phyloP scores from a whole-genome alignment of 768 basidiomycete species.

The Rhodocollybia butyracea region DNA sequence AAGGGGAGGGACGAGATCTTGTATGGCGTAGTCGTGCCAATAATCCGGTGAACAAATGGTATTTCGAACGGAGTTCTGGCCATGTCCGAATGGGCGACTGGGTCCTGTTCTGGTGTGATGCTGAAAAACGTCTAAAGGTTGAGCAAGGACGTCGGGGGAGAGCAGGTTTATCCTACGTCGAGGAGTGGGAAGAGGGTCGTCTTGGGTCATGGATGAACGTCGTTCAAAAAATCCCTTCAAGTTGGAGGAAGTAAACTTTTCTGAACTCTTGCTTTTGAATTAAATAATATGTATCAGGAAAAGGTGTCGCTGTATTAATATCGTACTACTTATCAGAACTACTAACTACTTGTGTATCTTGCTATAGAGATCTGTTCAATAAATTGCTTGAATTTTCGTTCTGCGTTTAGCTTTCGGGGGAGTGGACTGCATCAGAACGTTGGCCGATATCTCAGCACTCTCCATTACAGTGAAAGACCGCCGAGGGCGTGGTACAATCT shows the following conservation, averaged over 20 bases:
- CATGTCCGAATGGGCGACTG: conserved; percentile 84
- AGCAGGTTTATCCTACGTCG: conserved; percentile 67
- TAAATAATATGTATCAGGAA: background rate
- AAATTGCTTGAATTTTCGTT: conserved; percentile 6
- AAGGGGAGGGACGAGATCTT: conserved; percentile 88
- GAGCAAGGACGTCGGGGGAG: conserved; percentile 64
- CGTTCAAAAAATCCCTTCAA: conserved; percentile 70
- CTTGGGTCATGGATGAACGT: conserved; percentile 66
- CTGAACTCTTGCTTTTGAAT: background rate
- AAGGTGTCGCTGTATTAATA: conserved; percentile 4
- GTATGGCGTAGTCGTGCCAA: conserved; percentile 93
- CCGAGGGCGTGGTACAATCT: conserved; percentile 14
- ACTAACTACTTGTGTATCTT: background rate
- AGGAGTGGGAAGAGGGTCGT: conserved; percentile 73
- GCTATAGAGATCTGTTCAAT: background rate
- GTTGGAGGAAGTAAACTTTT: conserved; percentile 54
- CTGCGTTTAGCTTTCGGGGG: conserved; percentile 13
- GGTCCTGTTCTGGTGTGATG: conserved; percentile 99
- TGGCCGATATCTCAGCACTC: conserved; percentile 23
- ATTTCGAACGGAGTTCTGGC: conserved; percentile 93
- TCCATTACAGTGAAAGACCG: conserved; percentile 25
- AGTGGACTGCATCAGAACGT: conserved; percentile 10
- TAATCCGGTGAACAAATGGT: conserved; percentile 99
- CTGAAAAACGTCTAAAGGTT: conserved; percentile 76
- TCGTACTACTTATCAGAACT: background rate